Base-by-base conservation (phyloP, 306 rosid species). In the Trichosanthes truncata region DNA sequence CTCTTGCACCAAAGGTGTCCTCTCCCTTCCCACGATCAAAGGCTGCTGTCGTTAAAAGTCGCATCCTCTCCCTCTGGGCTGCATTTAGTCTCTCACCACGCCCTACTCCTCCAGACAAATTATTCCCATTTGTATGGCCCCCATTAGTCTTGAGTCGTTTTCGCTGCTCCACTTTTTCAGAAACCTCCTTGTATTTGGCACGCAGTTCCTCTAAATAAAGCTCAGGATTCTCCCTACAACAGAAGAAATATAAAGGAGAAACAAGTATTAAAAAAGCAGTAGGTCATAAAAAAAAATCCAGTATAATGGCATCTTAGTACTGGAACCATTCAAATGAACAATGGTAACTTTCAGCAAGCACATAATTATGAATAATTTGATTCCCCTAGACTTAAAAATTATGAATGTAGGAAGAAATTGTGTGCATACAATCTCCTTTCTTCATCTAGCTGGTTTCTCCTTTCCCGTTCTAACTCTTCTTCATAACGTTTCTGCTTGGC, bases 21-120 rank as follows among this genome's bases (percentile, higher is more conserved):
- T 95, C 99, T 9, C 98, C 98, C 85, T 95, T 95, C 12, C 99
- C 98, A 2, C 97, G 96, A 86, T 93, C 98, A 67, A 90, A 95
- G 82, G 97, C 97, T 45, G 98, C 99, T 46, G 99, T 95, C 26
- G 99, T 93, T 89, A 95, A 82, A 69, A 95, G 96, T 74, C 98
- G 99, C 99, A 95, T 95, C 80, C 99, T 90, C 83, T 95, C 99
- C 86, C 96, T 89, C 84, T 95, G 94, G 82, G 97, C 91, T 79
- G 99, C 96, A 85, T 85, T 93, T 79, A 95, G 82, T 80, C 99
- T 89, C 88, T 95, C 99, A 9, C 99, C 98, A 67, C 98, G 97
- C 10, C 97, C 95, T 71, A 89, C 92, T 76, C 89, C 87, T 81
- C 95, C 95, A 74, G 90, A 87, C 43, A 79, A 14, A 77, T 84